A percentile compares a stretch with the other conserved stretches of the same genome.
phyloP scores from a whole-genome alignment of 176 grass and related monocot species.

The Cenchrus purpureus region DNA sequence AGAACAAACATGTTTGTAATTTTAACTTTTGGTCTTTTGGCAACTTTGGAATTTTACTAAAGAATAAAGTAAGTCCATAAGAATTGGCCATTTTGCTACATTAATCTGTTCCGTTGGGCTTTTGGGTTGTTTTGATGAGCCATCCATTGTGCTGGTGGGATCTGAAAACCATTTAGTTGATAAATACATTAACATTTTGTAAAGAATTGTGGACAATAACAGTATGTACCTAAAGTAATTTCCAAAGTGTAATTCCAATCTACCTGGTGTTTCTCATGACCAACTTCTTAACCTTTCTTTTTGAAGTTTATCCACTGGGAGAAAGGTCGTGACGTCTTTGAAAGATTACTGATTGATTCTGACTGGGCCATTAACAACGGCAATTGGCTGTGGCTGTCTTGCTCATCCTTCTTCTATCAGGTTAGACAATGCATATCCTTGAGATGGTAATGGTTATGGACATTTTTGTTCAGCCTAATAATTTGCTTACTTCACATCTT shows the following conservation, averaged over 20 bases:
- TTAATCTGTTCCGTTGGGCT: neutral
- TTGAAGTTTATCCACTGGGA: constrained; percentile 95
- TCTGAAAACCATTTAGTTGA: neutral
- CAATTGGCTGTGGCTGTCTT: constrained; percentile 95
- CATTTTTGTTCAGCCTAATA: constrained; percentile 35
- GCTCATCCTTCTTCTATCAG: constrained; percentile 97
- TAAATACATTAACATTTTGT: neutral
- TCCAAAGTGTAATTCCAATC: neutral
- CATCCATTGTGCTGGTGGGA: constrained; percentile 10
- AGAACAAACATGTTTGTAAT: neutral
- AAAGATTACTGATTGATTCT: constrained; percentile 87
- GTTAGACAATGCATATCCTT: constrained; percentile 27
- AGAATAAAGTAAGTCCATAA: neutral
- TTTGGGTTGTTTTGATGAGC: neutral
- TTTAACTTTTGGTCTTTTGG: neutral
- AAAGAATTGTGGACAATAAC: neutral
- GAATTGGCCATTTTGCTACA: neutral
- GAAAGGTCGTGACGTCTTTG: constrained; percentile 89
- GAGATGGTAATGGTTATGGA: neutral
- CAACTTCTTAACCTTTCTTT: constrained; percentile 12
- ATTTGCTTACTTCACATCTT: constrained; percentile 2
- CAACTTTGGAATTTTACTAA: neutral
- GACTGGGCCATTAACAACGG: constrained; percentile 95
- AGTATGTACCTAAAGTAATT: neutral
- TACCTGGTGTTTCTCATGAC: neutral